Conservation (phyloP, 2,329 filamentous ascomycete genomes). For the Ceratocystis diversiconidia region DNA sequence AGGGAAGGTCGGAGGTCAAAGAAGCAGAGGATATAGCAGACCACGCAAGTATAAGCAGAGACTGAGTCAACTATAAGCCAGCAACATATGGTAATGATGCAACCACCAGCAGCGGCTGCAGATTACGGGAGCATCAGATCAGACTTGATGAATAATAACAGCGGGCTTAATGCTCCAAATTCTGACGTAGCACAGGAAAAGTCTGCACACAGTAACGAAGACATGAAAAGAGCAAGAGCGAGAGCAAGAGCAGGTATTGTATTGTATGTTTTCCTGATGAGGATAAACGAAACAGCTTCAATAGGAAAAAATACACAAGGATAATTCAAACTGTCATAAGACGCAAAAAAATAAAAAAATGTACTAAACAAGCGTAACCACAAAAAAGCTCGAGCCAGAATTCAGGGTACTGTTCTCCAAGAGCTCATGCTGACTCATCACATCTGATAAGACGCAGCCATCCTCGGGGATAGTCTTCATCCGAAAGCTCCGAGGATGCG, state of each 20-base stretch:
- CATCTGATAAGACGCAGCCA: slow-evolving; percentile 8
- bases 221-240: background rate
- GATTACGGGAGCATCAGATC: slow-evolving; percentile 1
- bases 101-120: background rate
- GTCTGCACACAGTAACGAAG: background rate
- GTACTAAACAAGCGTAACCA: no score
- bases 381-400: no score
- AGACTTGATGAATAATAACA: background rate
- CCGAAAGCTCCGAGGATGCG: background rate
- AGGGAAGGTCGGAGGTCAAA: background rate
- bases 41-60: background rate
- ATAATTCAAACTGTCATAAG: no score
- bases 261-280: background rate
- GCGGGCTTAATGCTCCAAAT: background rate
- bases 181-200: slow-evolving; percentile 8
- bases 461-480: background rate
- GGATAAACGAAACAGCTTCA: background rate
- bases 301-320: no score
- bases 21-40: background rate
- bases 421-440: slow-evolving; percentile 6
- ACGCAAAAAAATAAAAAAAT: background rate
- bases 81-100: background rate
- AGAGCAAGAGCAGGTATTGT: background rate
- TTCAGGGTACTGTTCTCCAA: background rate
- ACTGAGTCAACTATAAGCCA: background rate